phyloP scores from a whole-genome alignment of 139 green algal genomes.

The Chlamydomonas sphaeroides region DNA sequence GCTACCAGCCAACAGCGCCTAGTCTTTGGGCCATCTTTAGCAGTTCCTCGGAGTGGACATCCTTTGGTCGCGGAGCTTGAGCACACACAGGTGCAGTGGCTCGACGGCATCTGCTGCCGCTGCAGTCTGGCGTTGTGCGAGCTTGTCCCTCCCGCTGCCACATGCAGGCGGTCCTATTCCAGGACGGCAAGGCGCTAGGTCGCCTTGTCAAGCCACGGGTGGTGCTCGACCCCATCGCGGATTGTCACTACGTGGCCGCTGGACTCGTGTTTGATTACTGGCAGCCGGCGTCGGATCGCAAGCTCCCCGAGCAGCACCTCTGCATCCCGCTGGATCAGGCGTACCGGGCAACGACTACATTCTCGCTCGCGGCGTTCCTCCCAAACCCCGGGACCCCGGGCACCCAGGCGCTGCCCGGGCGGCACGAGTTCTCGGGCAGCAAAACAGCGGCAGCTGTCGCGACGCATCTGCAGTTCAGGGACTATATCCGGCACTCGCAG shows the following conservation, averaged over 20 bases:
- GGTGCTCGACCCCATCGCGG: not conserved
- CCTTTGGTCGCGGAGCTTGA: no score
- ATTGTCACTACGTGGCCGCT: not conserved
- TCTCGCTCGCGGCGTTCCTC: constrained; percentile 1
- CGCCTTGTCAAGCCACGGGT: not conserved
- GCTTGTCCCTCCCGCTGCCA: no score
- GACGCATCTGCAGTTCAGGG: constrained; percentile 11
- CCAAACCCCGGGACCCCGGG: not conserved
- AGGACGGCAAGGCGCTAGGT: not conserved
- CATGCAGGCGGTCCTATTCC: not conserved
- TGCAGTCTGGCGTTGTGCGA: no score
- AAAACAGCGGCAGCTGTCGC: constrained; percentile 9
- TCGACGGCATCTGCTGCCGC: no score
- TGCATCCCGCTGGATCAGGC: constrained; percentile 1
- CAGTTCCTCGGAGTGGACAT: no score
- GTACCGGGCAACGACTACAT: not conserved
- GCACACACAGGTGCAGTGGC: no score
- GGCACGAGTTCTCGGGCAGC: constrained; percentile 12
- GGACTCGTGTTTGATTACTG: constrained; percentile 30
- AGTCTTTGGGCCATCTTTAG: no score
- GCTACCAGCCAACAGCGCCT: no score
- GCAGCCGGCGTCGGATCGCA: constrained; percentile 16
- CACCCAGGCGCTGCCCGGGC: not conserved
- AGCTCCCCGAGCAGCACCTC: constrained; percentile 27
- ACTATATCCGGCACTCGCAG: constrained; percentile 8